These are phyloP conservation scores for Populus euphratica DNA, from an alignment of 345 rosid genomes.

Conservation along the genomic window DNA sequence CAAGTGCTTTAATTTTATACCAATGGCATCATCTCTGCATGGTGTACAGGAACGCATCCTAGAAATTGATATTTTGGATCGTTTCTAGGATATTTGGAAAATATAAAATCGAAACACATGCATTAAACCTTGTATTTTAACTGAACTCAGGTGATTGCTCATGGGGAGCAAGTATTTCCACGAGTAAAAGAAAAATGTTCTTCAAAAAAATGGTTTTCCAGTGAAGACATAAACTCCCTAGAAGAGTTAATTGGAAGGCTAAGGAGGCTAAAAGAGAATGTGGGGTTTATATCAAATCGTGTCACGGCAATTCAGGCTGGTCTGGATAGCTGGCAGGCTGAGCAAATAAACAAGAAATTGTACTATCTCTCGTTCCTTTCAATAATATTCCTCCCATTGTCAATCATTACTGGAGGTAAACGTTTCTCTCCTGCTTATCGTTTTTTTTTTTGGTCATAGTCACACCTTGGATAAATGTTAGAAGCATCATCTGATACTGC, in stretches of 20 bases:
- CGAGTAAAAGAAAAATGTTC: conserved; percentile 84
- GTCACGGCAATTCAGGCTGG: conserved; percentile 90
- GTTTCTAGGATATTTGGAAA: neutral
- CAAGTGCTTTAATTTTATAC: neutral
- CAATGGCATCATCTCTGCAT: neutral
- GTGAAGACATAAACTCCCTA: conserved; percentile 55
- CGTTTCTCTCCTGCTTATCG: neutral
- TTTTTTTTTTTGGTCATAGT: neutral
- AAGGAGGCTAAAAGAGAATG: conserved; percentile 85
- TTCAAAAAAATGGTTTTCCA: conserved; percentile 63
- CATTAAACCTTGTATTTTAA: conserved; percentile 4
- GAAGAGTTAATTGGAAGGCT: conserved; percentile 82
- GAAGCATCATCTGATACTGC: neutral
- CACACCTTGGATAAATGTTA: too few relatives aligned
- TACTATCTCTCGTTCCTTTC: conserved; percentile 96
- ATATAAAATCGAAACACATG: neutral
- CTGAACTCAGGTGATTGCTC: conserved; percentile 68
- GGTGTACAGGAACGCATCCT: neutral
- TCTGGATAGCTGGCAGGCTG: conserved; percentile 91
- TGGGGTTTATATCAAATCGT: conserved; percentile 89
- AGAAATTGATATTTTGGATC: neutral
- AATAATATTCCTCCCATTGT: conserved; percentile 84
- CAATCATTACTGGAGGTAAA: conserved; percentile 92
- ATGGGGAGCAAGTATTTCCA: conserved; percentile 95
- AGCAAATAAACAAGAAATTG: conserved; percentile 87